A percentile compares a stretch with the other conserved stretches of the same genome.
Evolutionary conservation across 768 basidiomycete species (phyloP).

Genomic region (Podaxis sp.): DNA sequence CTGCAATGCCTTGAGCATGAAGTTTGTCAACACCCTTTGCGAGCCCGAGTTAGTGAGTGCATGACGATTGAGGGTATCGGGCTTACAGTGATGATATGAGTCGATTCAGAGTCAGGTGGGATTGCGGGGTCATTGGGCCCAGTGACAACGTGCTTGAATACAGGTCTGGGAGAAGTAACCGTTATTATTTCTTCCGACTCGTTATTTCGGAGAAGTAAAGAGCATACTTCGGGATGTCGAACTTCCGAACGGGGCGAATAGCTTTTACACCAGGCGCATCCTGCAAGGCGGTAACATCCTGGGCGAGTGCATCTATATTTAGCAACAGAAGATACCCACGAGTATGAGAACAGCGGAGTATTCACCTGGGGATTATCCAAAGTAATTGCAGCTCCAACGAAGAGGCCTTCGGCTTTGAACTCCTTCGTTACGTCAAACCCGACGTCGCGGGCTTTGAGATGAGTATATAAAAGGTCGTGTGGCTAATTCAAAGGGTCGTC

Average conservation of each 20-base stretch:
- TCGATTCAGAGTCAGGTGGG: conserved; percentile 47
- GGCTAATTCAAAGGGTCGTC: conserved; percentile 30
- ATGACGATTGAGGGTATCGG: not conserved
- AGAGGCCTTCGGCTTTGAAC: conserved; percentile 52
- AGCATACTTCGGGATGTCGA: conserved; percentile 42
- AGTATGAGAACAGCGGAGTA: not conserved
- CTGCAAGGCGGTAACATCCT: conserved; percentile 50
- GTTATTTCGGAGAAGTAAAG: not conserved
- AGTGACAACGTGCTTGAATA: conserved; percentile 40
- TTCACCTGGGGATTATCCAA: conserved; percentile 34
- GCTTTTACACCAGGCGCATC: conserved; percentile 52
- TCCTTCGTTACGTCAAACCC: conserved; percentile 48
- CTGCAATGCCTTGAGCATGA: conserved; percentile 60
- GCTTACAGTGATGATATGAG: conserved; percentile 54
- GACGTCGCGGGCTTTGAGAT: conserved; percentile 42
- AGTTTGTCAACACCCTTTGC: conserved; percentile 62
- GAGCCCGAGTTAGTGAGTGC: not conserved
- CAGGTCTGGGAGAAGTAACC: conserved; percentile 33
- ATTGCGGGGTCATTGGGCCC: conserved; percentile 40
- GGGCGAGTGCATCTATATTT: not conserved
- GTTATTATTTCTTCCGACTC: not conserved
- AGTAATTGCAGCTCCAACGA: conserved; percentile 58
- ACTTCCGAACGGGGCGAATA: conserved; percentile 52
- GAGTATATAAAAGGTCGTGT: conserved; percentile 51
- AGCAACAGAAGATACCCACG: not conserved